These are phyloP conservation scores for Eutrema salsugineum DNA, from an alignment of 441 rosid genomes.

Conservation along the genomic window DNA sequence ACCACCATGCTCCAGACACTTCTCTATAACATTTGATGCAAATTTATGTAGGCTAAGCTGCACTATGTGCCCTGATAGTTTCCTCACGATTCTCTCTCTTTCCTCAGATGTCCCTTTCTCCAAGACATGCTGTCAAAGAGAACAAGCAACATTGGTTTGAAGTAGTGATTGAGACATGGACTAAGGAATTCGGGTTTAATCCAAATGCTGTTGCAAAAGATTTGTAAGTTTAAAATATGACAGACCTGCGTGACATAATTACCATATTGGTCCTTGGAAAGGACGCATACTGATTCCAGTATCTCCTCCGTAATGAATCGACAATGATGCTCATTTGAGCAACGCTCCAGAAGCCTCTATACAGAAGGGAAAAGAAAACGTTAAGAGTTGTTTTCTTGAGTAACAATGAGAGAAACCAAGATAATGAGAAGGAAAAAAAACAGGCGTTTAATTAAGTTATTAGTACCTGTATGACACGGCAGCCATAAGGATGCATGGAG, in stretches of 20 bases:
- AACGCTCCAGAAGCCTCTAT: constrained; percentile 89
- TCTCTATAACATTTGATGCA: constrained; percentile 75
- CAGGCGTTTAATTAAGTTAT: background rate
- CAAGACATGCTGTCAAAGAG: constrained; percentile 53
- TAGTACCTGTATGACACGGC: constrained; percentile 86
- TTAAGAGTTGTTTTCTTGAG: background rate
- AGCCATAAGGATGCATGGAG: constrained; percentile 89
- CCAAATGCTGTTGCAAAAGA: background rate
- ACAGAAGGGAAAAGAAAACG: constrained; percentile 20
- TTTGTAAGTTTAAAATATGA: background rate
- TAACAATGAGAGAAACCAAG: constrained; percentile 1
- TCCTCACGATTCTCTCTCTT: constrained; percentile 52
- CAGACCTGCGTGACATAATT: constrained; percentile 93
- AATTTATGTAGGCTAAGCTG: constrained; percentile 68
- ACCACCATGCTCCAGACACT: constrained; percentile 60
- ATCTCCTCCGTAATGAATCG: constrained; percentile 80
- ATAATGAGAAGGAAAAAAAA: background rate
- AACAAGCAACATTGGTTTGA: background rate
- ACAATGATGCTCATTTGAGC: constrained; percentile 58
- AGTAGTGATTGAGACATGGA: background rate
- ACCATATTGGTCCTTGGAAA: constrained; percentile 93
- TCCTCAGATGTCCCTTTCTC: constrained; percentile 54
- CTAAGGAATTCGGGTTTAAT: background rate
- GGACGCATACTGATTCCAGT: constrained; percentile 60
- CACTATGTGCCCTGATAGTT: constrained; percentile 53